Conservation (phyloP, 768 basidiomycete genomes). For the Rhodotorula babjevae region DNA sequence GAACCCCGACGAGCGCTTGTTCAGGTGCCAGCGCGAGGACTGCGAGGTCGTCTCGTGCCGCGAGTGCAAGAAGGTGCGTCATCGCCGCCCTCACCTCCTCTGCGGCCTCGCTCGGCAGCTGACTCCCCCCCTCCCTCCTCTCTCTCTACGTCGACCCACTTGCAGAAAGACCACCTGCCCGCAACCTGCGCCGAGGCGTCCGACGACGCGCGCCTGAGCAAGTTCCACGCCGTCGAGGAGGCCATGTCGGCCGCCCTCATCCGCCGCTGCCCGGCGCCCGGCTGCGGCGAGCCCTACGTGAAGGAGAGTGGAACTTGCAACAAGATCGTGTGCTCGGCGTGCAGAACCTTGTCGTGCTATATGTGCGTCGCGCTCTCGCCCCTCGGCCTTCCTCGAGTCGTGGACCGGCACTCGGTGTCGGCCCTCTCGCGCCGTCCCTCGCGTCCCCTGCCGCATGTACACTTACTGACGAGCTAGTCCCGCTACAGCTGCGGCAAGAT, state of each 20-base stretch:
- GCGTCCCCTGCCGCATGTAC: too few species aligned
- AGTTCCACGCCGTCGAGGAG: conserved; percentile 47
- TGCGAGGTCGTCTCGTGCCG: conserved; percentile 35
- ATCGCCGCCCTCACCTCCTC: too few species aligned
- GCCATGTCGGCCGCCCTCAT: conserved; percentile 50
- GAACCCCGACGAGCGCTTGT: conserved; percentile 36
- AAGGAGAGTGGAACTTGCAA: conserved; percentile 40
- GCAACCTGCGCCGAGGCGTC: conserved; percentile 48
- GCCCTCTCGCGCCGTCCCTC: too few species aligned
- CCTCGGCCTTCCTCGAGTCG: too few species aligned
- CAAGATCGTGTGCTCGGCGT: conserved; percentile 44
- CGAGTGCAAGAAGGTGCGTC: conserved; percentile 38
- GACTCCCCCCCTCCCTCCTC: neutral
- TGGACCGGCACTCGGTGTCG: too few species aligned
- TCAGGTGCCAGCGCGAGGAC: conserved; percentile 36
- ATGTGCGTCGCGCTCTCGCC: conserved; percentile 38
- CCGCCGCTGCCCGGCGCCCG: conserved; percentile 45
- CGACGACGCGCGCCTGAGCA: conserved; percentile 45
- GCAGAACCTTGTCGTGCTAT: conserved; percentile 46
- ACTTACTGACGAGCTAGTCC: neutral
- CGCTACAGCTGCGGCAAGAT: conserved; percentile 25
- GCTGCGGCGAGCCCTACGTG: conserved; percentile 46
- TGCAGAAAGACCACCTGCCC: conserved; percentile 47
- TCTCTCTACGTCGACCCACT: too few species aligned
- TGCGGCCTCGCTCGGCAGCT: accelerated